Conservation (phyloP, 1,284 basidiomycete genomes). For the Coriolopsis trogii region DNA sequence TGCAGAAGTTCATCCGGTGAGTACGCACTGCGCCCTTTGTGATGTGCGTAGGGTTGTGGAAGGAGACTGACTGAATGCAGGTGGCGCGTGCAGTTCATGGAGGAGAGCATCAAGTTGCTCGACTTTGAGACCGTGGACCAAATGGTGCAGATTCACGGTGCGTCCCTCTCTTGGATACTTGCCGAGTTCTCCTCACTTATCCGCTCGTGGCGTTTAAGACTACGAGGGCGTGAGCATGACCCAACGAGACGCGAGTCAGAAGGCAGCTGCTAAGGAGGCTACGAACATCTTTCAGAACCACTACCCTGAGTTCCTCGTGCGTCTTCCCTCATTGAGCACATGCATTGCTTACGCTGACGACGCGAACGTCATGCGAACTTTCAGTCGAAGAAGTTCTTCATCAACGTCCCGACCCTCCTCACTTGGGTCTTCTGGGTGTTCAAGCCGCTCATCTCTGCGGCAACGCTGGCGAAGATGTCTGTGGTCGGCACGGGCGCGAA, state of each 20-base stretch:
- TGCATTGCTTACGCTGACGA: neutral
- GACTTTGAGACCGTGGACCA: constrained; percentile 77
- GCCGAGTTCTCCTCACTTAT: neutral
- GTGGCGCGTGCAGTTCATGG: constrained; percentile 80
- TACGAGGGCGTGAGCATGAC: constrained; percentile 69
- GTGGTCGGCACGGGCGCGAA: constrained; percentile 68
- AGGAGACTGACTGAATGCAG: constrained; percentile 36
- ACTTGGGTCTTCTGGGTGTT: constrained; percentile 85
- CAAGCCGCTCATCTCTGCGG: constrained; percentile 69
- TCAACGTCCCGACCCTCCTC: constrained; percentile 74
- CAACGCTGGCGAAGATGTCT: constrained; percentile 75
- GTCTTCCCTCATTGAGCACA: constrained; percentile 27
- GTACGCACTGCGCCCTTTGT: constrained; percentile 11
- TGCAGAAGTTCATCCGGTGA: constrained; percentile 71
- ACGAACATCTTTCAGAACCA: constrained; percentile 71
- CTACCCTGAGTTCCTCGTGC: constrained; percentile 77
- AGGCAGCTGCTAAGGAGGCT: constrained; percentile 72
- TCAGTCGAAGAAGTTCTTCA: constrained; percentile 75
- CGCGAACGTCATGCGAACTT: neutral
- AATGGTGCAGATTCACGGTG: constrained; percentile 75
- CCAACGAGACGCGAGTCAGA: constrained; percentile 67
- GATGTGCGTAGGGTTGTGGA: neutral
- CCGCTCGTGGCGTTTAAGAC: too few relatives aligned
- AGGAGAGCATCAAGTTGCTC: constrained; percentile 60
- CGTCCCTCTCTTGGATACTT: neutral